phyloP scores from a whole-genome alignment of 169 alveolate species.

The Plasmodium coatneyi region DNA sequence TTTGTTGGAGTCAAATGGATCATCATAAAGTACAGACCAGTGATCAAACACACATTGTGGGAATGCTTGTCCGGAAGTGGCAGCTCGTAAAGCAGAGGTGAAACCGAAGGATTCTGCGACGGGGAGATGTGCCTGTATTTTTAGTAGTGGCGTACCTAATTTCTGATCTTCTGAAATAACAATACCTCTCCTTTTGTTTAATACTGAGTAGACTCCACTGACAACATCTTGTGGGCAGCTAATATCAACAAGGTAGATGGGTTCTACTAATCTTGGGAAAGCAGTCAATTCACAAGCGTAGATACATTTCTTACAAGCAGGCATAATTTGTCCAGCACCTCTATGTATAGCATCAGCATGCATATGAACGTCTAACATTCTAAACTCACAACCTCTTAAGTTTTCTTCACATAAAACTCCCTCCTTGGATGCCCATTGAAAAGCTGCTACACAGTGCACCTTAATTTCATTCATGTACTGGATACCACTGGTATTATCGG shows the following conservation, averaged over 20 bases:
- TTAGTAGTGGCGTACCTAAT: slow-evolving; percentile 98
- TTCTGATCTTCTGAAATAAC: slow-evolving; percentile 98
- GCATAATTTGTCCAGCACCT: slow-evolving; percentile 99
- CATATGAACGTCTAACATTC: slow-evolving; percentile 97
- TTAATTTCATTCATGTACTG: slow-evolving; percentile 98
- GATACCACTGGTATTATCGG: slow-evolving; percentile 97
- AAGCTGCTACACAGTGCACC: slow-evolving; percentile 98
- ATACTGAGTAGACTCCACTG: slow-evolving; percentile 97
- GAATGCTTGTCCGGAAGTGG: slow-evolving; percentile 99
- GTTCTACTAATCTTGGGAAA: slow-evolving; percentile 98
- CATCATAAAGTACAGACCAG: slow-evolving; percentile 97
- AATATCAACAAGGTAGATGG: slow-evolving; percentile 98
- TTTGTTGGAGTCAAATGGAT: slow-evolving; percentile 98
- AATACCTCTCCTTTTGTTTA: slow-evolving; percentile 98
- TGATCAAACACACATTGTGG: slow-evolving; percentile 99
- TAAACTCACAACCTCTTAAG: slow-evolving; percentile 98
- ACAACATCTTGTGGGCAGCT: slow-evolving; percentile 97
- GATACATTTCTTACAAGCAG: slow-evolving; percentile 96
- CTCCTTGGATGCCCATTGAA: slow-evolving; percentile 99
- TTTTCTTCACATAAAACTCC: slow-evolving; percentile 99
- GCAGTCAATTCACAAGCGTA: slow-evolving; percentile 98
- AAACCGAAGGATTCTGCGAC: slow-evolving; percentile 99
- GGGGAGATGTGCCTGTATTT: slow-evolving; percentile 98
- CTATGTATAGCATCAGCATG: slow-evolving; percentile 99
- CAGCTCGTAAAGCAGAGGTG: slow-evolving; percentile 98